Evolutionary conservation across 441 rosid genomes (phyloP).

Genomic region (Bruguiera hainesii): DNA sequence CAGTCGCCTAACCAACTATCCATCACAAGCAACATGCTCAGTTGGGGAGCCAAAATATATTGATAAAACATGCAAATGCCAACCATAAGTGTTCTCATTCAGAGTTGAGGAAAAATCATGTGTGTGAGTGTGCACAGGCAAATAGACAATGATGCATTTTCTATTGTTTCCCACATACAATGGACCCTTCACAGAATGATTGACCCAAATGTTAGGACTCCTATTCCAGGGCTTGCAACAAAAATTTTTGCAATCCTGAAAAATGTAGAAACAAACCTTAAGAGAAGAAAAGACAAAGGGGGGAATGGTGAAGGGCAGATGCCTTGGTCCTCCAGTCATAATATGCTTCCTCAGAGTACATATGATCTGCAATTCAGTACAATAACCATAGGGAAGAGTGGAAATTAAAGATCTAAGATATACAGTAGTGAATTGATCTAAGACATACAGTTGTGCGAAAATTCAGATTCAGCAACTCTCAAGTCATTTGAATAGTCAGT

Average conservation of each 20-base stretch:
- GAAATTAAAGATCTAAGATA: background rate
- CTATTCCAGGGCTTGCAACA: background rate
- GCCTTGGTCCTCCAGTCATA: constrained; percentile 82
- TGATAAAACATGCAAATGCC: background rate
- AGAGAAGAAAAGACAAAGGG: constrained; percentile 85
- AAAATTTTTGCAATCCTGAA: constrained; percentile 1
- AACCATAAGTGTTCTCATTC: too few relatives aligned
- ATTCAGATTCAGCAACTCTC: background rate
- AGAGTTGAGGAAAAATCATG: too few relatives aligned
- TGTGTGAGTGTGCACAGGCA: background rate
- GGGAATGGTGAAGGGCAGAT: constrained; percentile 81
- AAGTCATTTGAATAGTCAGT: background rate
- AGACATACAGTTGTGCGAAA: background rate
- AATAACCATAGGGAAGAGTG: background rate
- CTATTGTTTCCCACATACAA: background rate
- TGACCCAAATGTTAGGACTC: background rate
- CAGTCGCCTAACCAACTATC: constrained; percentile 69
- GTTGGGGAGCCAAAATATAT: background rate
- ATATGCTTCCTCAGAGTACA: constrained; percentile 70
- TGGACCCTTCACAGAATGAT: background rate
- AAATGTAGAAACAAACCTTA: constrained; percentile 53
- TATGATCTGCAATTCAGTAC: constrained; percentile 56
- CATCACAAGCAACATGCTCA: constrained; percentile 4
- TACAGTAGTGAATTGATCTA: background rate
- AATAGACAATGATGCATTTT: background rate